phyloP scores from a whole-genome alignment of 495 filamentous ascomycete species.

The Penicillium canariense region DNA sequence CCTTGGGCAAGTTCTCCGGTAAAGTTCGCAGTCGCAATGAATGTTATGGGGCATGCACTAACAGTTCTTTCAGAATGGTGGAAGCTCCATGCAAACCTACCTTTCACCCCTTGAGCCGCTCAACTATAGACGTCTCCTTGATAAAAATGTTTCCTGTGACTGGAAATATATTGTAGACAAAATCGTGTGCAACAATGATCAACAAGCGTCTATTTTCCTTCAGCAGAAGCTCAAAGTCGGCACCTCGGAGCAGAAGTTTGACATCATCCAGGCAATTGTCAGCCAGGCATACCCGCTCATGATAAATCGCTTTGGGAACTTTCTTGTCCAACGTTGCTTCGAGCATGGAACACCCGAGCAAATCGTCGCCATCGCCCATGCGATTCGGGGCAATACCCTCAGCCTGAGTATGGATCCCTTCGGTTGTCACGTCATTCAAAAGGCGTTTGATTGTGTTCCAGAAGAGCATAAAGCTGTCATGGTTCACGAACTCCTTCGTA shows the following conservation, averaged over 20 bases:
- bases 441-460: constrained; percentile 94
- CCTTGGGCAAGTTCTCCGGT: constrained; percentile 53
- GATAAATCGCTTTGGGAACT: constrained; percentile 96
- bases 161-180: constrained; percentile 99
- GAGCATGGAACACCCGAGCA: constrained; percentile 96
- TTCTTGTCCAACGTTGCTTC: constrained; percentile 96
- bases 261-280: constrained; percentile 95
- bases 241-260: constrained; percentile 91
- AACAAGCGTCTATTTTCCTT: constrained; percentile 97
- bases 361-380: constrained; percentile 89
- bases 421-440: constrained; percentile 97
- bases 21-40: constrained; percentile 16
- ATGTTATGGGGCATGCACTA: constrained; percentile 1
- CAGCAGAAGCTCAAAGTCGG: constrained; percentile 99
- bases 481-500: constrained; percentile 93
- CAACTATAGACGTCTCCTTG: constrained; percentile 92
- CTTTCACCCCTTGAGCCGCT: constrained; percentile 87
- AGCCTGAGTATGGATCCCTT: constrained; percentile 97
- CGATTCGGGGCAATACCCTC: constrained; percentile 91
- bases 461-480: constrained; percentile 98
- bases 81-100: constrained; percentile 62
- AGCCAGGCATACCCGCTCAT: constrained; percentile 93
- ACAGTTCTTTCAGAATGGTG: constrained; percentile 38
- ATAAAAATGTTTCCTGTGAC: constrained; percentile 95
- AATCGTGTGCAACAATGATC: constrained; percentile 98